These are phyloP conservation scores for Hymenotorrendiella dingleyae DNA, from an alignment of 2,329 filamentous ascomycete genomes.

Conservation along the genomic window DNA sequence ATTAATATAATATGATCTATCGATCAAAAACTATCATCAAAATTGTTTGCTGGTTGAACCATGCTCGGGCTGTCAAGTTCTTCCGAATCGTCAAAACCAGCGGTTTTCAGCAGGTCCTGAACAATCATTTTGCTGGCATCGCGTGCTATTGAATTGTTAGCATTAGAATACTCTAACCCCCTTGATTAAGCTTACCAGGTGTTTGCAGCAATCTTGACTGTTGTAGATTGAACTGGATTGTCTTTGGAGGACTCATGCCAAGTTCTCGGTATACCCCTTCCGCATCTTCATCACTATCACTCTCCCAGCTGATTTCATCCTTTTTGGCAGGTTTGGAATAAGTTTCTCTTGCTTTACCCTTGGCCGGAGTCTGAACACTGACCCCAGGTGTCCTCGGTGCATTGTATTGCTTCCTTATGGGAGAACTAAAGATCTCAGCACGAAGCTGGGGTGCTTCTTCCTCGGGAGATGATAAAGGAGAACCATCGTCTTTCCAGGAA, in stretches of 20 bases:
- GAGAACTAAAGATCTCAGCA: conserved; percentile 79
- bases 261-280: conserved; percentile 52
- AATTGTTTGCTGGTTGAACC: conserved; percentile 57
- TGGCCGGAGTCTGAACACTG: conserved; percentile 74
- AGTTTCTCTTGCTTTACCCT: conserved; percentile 44
- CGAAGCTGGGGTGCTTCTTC: conserved; percentile 76
- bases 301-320: conserved; percentile 66
- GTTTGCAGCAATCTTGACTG: conserved; percentile 74
- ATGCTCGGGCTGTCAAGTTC: conserved; percentile 54
- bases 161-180: not conserved
- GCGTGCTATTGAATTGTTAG: conserved; percentile 47
- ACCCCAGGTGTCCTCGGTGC: conserved; percentile 70
- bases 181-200: conserved; percentile 49
- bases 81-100: conserved; percentile 51
- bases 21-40: conserved; percentile 55
- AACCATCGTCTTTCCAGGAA: conserved; percentile 27
- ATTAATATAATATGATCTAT: conserved; percentile 13
- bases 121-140: conserved; percentile 79
- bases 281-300: conserved; percentile 54
- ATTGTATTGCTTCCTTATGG: conserved; percentile 43
- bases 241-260: conserved; percentile 87
- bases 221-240: conserved; percentile 77
- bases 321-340: conserved; percentile 34
- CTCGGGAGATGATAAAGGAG: conserved; percentile 63
- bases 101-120: conserved; percentile 70